Base-by-base conservation (phyloP, 2,329 filamentous ascomycete species). In the Zalaria sp. region DNA sequence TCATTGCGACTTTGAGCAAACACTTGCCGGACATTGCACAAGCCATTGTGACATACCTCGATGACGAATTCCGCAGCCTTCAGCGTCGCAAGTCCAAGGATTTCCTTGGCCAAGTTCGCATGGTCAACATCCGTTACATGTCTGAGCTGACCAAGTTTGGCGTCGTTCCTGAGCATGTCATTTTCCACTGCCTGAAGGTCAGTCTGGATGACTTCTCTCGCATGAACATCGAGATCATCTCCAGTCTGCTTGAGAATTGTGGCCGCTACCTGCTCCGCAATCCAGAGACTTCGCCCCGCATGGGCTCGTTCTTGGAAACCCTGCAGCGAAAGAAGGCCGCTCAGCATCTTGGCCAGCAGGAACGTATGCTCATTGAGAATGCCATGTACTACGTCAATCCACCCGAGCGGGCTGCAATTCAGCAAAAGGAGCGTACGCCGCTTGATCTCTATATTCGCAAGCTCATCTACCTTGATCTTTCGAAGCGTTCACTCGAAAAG, bases 191-290 rank as follows among this genome's bases (percentile, higher is more conserved):
- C 57, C 77, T 98, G 53, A 98, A 95, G 61, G 89, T 98, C 59
- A 93, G 89, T 51, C 67, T 98, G 27, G 91, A 98, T 54, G 91
- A 98, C 56, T 98, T 98, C 57, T 95, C 91, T 2, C 77, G 89
- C 46, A 95, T 95, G 83, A 98, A 98, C 56, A 95, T 98, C 48
- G 93, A 98, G 60, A 95, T 98, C 52, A 89, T 98, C 48, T 93
- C 88, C 55, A 93, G 93, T 55, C 70, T 98, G 27, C 72, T 98
- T 25, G 91, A 98, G 60, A 96, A 96, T 49, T 98, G 93, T 56
- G 91, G 91, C 35, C 79, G 91, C 11, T 98, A 95, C 61, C 69
- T 98, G 25, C 72, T 98, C 44, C 84, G 89, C 39, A 96, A 91
- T 51, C 81, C 86, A 0, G 88, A 96, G 47, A 96, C 93, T 0